These are phyloP conservation scores for Leishmania guyanensis DNA, from an alignment of 208 protist genomes.

Conservation along the genomic window DNA sequence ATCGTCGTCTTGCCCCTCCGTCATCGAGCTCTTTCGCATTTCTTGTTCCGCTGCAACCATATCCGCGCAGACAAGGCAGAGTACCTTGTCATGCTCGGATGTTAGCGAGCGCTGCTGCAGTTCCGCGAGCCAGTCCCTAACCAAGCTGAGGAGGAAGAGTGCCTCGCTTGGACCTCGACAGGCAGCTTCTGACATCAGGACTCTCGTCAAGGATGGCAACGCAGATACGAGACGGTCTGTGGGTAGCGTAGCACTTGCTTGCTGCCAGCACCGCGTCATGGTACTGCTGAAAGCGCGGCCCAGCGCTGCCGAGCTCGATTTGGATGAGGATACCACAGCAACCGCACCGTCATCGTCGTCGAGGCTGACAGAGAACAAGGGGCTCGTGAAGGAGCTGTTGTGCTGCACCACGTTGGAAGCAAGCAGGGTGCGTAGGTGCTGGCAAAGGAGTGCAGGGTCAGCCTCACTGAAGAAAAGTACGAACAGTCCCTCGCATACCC, in stretches of 20 bases:
- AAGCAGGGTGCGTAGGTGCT: background rate
- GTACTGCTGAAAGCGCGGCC: background rate
- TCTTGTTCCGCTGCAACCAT: slow-evolving; percentile 2
- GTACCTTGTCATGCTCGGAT: background rate
- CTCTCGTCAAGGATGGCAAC: background rate
- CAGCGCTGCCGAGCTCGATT: background rate
- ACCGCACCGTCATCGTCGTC: background rate
- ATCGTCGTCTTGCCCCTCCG: slow-evolving; percentile 1
- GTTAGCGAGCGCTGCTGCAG: slow-evolving; percentile 13
- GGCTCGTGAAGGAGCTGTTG: background rate
- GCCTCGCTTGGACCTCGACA: background rate
- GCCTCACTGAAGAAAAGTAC: slow-evolving; percentile 3
- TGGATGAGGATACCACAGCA: background rate
- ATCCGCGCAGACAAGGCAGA: slow-evolving; percentile 9
- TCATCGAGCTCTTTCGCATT: background rate
- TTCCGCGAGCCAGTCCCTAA: slow-evolving; percentile 5
- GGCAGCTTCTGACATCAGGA: background rate
- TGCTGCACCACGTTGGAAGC: background rate
- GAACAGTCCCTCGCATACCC: slow-evolving; percentile 6
- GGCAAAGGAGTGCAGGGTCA: background rate
- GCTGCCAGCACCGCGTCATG: slow-evolving; percentile 7
- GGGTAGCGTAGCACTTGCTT: background rate
- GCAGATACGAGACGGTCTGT: slow-evolving; percentile 5
- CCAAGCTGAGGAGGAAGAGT: background rate
- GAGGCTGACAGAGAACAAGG: background rate